These are phyloP conservation scores for Prunus campanulata DNA, from an alignment of 306 rosid genomes.

Conservation along the genomic window DNA sequence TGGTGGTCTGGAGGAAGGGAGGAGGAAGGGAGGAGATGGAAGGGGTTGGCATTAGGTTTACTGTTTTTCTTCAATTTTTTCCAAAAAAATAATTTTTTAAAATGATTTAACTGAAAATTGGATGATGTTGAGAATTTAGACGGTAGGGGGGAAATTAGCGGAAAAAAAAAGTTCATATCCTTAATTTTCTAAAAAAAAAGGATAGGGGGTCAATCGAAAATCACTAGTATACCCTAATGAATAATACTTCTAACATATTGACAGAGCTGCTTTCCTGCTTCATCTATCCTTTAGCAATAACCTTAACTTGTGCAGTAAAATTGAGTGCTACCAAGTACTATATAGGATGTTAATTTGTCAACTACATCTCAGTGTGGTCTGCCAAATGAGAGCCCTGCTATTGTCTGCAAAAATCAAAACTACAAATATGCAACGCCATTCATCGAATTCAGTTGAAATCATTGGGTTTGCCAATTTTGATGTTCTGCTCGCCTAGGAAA, in stretches of 20 bases:
- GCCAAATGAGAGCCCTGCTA: slow-evolving; percentile 1
- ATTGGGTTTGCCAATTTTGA: slow-evolving; percentile 69
- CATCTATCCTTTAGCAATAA: background rate
- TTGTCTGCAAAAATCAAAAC: background rate
- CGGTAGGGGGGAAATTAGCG: too few species aligned
- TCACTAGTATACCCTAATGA: background rate
- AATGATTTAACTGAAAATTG: too few species aligned
- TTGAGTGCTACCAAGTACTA: too few species aligned
- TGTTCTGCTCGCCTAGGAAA: slow-evolving; percentile 57
- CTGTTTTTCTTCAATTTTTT: too few species aligned
- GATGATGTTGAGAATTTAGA: too few species aligned
- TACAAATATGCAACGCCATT: slow-evolving; percentile 2
- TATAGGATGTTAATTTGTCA: background rate
- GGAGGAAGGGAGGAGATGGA: too few species aligned
- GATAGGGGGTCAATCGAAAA: too few species aligned
- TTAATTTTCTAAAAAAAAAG: too few species aligned
- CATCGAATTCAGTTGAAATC: slow-evolving; percentile 52
- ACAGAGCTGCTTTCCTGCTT: background rate
- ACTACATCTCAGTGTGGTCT: background rate
- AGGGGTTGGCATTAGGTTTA: too few species aligned
- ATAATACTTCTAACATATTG: background rate
- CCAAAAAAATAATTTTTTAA: too few species aligned
- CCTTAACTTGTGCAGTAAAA: background rate
- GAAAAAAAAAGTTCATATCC: too few species aligned
- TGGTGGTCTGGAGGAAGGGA: too few species aligned